These are phyloP conservation scores for Casuarina cunninghamiana DNA, from an alignment of 306 rosid species.

Conservation along the genomic window DNA sequence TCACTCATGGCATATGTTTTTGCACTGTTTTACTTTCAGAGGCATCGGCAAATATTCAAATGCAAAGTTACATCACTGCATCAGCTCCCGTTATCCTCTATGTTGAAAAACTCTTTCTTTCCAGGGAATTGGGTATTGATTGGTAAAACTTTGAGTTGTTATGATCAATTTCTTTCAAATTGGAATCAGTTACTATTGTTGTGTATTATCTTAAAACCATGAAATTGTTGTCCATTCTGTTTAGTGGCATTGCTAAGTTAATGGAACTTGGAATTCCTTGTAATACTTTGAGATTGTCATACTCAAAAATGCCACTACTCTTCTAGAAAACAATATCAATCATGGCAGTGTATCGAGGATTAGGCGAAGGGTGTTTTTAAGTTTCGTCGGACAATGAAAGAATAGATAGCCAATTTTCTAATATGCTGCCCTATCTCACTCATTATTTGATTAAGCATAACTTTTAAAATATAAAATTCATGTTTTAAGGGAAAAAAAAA, in stretches of 20 bases:
- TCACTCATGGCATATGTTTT: too few species aligned
- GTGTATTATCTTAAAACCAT: neutral
- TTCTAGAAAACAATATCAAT: too few species aligned
- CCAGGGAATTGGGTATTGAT: conserved; percentile 80
- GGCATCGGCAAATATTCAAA: conserved; percentile 61
- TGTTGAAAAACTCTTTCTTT: conserved; percentile 69
- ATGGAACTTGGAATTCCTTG: neutral
- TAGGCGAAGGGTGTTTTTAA: too few species aligned
- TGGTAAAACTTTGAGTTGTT: conserved; percentile 56
- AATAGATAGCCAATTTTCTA: too few species aligned
- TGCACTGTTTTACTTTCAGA: conserved; percentile 46
- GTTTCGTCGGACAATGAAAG: too few species aligned
- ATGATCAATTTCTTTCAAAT: neutral
- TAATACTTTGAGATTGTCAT: too few species aligned
- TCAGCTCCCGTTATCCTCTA: conserved; percentile 62
- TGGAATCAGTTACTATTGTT: neutral
- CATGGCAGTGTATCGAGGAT: too few species aligned
- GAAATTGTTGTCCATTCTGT: neutral
- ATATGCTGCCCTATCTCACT: too few species aligned
- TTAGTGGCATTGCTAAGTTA: neutral
- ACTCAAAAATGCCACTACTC: too few species aligned
- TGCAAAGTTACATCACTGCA: conserved; percentile 70
- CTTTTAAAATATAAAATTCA: too few species aligned
- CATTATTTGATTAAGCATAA: too few species aligned
- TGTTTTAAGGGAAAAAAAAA: too few species aligned